Conservation (phyloP, 192 early-diverging fungal species). For the Kappamyces sp. region DNA sequence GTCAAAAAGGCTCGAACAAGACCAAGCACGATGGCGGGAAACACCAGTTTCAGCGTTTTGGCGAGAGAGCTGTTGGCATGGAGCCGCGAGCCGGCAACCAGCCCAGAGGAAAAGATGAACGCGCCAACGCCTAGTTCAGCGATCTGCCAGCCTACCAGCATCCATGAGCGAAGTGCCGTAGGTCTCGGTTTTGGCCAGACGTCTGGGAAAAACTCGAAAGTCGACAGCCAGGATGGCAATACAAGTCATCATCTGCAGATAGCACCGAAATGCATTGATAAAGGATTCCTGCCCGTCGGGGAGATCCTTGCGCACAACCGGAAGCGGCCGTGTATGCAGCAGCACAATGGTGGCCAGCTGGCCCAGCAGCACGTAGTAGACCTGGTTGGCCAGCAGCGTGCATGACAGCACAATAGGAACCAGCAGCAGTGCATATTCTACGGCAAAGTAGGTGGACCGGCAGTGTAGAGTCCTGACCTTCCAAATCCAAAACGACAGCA, state of each 20-base stretch:
- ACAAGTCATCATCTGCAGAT: slow-evolving; percentile 38
- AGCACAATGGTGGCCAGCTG: too few relatives aligned
- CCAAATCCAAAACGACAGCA: too few relatives aligned
- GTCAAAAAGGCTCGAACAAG: slow-evolving; percentile 62
- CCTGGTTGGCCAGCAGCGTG: too few relatives aligned
- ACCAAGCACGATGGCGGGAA: slow-evolving; percentile 71
- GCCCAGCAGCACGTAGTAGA: too few relatives aligned
- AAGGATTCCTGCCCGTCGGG: slow-evolving; percentile 11
- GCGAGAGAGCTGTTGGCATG: slow-evolving; percentile 8
- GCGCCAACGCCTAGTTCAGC: slow-evolving; percentile 84
- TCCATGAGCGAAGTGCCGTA: slow-evolving; percentile 81
- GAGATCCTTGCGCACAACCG: too few relatives aligned
- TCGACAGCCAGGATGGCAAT: slow-evolving; percentile 90
- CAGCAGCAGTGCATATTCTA: too few relatives aligned
- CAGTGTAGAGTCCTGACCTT: too few relatives aligned
- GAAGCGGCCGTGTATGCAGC: too few relatives aligned
- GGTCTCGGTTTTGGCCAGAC: slow-evolving; percentile 86
- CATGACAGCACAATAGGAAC: too few relatives aligned
- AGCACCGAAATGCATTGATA: slow-evolving; percentile 25
- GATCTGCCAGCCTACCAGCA: slow-evolving; percentile 4
- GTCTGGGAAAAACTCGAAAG: slow-evolving; percentile 82
- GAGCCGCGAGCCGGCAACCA: slow-evolving; percentile 60
- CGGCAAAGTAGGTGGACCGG: too few relatives aligned
- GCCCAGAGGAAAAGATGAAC: slow-evolving; percentile 86
- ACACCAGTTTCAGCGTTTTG: slow-evolving; percentile 46